These are phyloP conservation scores for Trametes villosa DNA, from an alignment of 768 basidiomycete genomes.

Conservation along the genomic window DNA sequence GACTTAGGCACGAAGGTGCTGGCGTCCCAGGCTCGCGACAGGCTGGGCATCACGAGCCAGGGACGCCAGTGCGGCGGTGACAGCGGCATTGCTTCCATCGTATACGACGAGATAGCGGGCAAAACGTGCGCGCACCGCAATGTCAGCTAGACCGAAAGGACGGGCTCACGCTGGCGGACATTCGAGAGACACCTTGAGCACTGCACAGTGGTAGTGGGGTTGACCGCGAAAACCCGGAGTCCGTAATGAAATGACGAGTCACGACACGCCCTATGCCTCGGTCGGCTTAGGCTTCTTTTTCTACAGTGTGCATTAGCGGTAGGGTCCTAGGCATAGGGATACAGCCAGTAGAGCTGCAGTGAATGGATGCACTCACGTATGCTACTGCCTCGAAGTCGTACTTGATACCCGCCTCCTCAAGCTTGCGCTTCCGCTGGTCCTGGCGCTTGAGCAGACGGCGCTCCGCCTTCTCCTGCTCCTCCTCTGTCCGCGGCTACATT, in stretches of 20 bases:
- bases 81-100: not conserved
- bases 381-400: conserved; percentile 83
- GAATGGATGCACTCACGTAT: conserved; percentile 63
- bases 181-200: not conserved
- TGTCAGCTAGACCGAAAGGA: no score
- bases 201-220: not conserved
- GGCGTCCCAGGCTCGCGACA: conserved; percentile 1
- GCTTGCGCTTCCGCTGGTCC: conserved; percentile 73
- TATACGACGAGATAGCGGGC: not conserved
- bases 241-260: not conserved
- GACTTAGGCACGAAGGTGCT: not conserved
- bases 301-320: conserved; percentile 21
- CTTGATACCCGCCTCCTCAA: conserved; percentile 80
- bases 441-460: conserved; percentile 78
- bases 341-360: not conserved
- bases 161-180: no score
- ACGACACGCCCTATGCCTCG: conserved; percentile 21
- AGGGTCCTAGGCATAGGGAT: not conserved
- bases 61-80: not conserved
- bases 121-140: not conserved
- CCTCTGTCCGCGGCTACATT: conserved; percentile 70
- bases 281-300: conserved; percentile 43
- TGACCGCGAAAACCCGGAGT: not conserved
- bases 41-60: conserved; percentile 5
- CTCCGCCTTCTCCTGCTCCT: conserved; percentile 65